phyloP scores from a whole-genome alignment of 257 asterid species.

The Solanum gracilifrons region DNA sequence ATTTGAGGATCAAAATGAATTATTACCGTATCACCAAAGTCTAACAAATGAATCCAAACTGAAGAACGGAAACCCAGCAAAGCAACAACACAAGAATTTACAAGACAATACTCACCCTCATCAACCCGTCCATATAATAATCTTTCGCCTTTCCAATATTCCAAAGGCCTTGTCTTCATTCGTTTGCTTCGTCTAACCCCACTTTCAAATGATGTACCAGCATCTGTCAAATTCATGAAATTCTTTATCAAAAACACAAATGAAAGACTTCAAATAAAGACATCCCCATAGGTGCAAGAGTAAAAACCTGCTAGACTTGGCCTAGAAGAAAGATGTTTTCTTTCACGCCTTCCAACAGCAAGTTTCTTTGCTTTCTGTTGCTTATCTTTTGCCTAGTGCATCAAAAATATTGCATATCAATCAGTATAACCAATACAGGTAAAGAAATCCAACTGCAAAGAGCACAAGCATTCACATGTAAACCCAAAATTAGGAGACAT shows the following conservation, averaged over 20 bases:
- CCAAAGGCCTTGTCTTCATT: conserved; percentile 71
- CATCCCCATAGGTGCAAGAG: neutral
- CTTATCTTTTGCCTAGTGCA: neutral
- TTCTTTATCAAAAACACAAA: neutral
- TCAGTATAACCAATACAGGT: neutral
- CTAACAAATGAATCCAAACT: neutral
- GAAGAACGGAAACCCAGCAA: neutral
- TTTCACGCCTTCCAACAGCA: conserved; percentile 8
- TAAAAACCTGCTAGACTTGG: conserved; percentile 75
- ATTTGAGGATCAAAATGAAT: neutral
- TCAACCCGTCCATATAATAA: conserved; percentile 53
- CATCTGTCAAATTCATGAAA: conserved; percentile 36
- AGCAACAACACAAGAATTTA: neutral
- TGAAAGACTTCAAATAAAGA: neutral
- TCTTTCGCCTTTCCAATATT: conserved; percentile 90
- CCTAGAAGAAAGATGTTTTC: conserved; percentile 22
- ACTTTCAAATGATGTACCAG: conserved; percentile 57
- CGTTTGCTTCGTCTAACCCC: conserved; percentile 92
- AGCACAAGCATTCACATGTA: neutral
- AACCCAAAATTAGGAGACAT: neutral
- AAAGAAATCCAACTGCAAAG: neutral
- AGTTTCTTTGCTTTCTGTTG: conserved; percentile 8
- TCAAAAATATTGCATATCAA: neutral
- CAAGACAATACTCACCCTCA: conserved; percentile 42
- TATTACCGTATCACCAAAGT: neutral